Conservation (phyloP, 202 grass and related monocot genomes). For the Saccharum hybrid region DNA sequence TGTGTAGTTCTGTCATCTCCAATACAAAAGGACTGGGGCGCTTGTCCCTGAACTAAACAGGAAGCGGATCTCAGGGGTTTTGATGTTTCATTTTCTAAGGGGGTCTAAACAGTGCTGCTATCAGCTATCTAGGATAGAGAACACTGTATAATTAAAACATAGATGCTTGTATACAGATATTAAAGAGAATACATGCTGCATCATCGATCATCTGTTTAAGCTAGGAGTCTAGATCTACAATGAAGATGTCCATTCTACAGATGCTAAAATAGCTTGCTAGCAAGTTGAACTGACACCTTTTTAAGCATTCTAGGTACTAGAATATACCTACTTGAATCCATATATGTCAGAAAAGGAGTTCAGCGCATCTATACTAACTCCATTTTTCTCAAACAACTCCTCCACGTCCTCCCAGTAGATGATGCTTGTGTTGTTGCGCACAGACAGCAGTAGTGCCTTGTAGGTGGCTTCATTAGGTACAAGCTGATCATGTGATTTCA, state of each 20-base stretch:
- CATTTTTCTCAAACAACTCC: slow-evolving; percentile 8
- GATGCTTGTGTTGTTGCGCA: neutral
- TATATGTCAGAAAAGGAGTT: too few species aligned
- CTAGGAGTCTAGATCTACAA: neutral
- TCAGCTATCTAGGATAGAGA: too few species aligned
- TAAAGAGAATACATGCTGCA: neutral
- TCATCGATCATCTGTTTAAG: neutral
- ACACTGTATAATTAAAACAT: too few species aligned
- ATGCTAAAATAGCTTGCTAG: neutral
- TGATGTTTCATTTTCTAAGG: too few species aligned
- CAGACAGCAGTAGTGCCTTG: neutral
- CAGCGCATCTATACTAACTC: neutral
- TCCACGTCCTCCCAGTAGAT: neutral
- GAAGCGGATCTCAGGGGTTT: too few species aligned
- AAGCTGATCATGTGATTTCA: neutral
- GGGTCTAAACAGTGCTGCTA: too few species aligned
- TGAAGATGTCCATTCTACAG: neutral
- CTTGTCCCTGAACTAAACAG: too few species aligned
- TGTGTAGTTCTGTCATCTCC: too few species aligned
- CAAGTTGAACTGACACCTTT: neutral
- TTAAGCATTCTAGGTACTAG: neutral
- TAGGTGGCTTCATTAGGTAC: neutral
- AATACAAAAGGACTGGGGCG: too few species aligned
- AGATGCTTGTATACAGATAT: too few species aligned
- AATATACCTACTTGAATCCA: neutral